Percentiles rank a stretch among this genome's conserved stretches.
Evolutionary conservation across 768 basidiomycete genomes (phyloP).

Genomic region (Chiua virens): DNA sequence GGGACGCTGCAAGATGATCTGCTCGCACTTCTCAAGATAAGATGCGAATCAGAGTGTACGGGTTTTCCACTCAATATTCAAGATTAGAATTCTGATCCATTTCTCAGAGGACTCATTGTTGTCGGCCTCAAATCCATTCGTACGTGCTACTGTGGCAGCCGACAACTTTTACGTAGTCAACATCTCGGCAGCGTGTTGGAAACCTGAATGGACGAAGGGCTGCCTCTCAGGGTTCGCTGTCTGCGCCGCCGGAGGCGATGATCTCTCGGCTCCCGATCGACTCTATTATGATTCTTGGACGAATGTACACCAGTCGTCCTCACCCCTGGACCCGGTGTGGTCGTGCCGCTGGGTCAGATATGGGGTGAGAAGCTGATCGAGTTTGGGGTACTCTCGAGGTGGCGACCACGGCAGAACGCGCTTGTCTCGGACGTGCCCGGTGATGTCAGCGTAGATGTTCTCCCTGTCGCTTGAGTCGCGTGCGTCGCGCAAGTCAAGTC

Average conservation of each 20-base stretch:
- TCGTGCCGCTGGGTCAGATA: constrained; percentile 47
- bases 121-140: constrained; percentile 65
- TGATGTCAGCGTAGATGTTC: constrained; percentile 50
- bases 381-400: constrained; percentile 49
- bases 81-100: constrained; percentile 67
- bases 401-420: too few species aligned
- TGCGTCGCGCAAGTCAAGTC: too few species aligned
- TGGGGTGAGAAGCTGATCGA: constrained; percentile 28
- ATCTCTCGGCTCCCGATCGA: constrained; percentile 62
- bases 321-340: constrained; percentile 7
- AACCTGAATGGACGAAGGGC: constrained; percentile 55
- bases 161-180: constrained; percentile 48
- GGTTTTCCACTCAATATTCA: not conserved
- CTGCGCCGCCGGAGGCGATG: constrained; percentile 46
- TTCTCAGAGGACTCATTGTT: constrained; percentile 50
- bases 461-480: constrained; percentile 58
- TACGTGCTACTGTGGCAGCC: constrained; percentile 34
- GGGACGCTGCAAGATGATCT: constrained; percentile 66
- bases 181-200: constrained; percentile 71
- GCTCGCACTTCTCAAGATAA: constrained; percentile 68
- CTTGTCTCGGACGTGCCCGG: too few species aligned
- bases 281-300: constrained; percentile 57
- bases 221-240: constrained; percentile 74
- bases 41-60: constrained; percentile 3
- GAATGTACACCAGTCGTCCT: constrained; percentile 52